A percentile compares a stretch with the other conserved stretches of the same genome.
Conservation (phyloP, 1,284 basidiomycete species). For the Macrocystidia cucumis region DNA sequence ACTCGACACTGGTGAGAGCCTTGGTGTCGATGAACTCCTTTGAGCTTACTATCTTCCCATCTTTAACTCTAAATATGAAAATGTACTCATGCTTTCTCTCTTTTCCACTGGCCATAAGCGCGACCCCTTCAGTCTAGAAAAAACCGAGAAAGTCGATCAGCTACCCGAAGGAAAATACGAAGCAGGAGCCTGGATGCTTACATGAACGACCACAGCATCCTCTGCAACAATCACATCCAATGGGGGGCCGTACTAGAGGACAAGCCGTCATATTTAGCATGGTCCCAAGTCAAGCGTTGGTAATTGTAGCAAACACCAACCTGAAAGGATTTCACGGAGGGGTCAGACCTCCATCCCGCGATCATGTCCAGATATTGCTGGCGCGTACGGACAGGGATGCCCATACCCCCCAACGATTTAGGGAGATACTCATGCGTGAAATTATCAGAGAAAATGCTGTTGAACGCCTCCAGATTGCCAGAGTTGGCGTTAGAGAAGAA, state of each 20-base stretch:
- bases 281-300: no score
- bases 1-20: no score
- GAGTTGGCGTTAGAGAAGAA: conserved; percentile 6
- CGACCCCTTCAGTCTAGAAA: conserved; percentile 5
- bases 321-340: conserved; percentile 4
- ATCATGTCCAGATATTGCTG: conserved; percentile 6
- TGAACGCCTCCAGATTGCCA: conserved; percentile 4
- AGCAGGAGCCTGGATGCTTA: not conserved
- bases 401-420: conserved; percentile 6
- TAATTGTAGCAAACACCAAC: no score
- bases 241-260: conserved; percentile 3
- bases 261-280: not conserved
- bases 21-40: conserved; percentile 12
- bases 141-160: no score
- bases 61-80: conserved; percentile 10
- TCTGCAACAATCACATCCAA: conserved; percentile 6
- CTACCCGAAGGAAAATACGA: not conserved
- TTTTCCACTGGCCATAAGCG: conserved; percentile 3
- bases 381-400: conserved; percentile 4
- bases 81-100: conserved; percentile 11
- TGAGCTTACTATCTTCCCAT: conserved; percentile 10
- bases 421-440: conserved; percentile 8
- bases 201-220: conserved; percentile 6
- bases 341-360: conserved; percentile 5
- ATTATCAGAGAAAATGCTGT: conserved; percentile 6